A percentile compares a stretch with the other conserved stretches of the same genome.
Conservation (phyloP, 1,284 basidiomycete species). For the Meripilus lineatus region DNA sequence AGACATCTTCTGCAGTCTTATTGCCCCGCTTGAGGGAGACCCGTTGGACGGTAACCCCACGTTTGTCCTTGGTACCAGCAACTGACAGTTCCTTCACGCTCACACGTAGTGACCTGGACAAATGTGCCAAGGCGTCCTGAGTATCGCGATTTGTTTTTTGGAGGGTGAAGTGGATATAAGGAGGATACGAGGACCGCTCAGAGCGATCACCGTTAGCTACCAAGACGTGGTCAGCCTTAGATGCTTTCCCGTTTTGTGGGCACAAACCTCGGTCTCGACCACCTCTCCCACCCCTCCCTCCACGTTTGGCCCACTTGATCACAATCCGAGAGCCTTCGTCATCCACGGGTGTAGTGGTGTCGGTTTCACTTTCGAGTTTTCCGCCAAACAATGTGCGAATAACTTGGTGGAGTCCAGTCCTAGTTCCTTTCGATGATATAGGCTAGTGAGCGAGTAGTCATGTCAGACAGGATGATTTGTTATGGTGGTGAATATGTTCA, state of each 20-base stretch:
- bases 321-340: conserved; percentile 67
- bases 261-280: conserved; percentile 32
- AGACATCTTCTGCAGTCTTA: conserved; percentile 81
- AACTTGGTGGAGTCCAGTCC: conserved; percentile 79
- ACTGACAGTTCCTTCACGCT: conserved; percentile 79
- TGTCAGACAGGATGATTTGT: conserved; percentile 17
- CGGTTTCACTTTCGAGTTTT: conserved; percentile 80
- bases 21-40: conserved; percentile 80
- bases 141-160: conserved; percentile 99
- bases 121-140: conserved; percentile 84
- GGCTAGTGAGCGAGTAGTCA: conserved; percentile 42
- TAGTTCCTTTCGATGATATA: conserved; percentile 75
- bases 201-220: conserved; percentile 35
- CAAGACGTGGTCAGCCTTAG: too few species aligned
- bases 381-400: conserved; percentile 81
- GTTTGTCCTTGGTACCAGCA: conserved; percentile 98
- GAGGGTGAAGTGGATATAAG: conserved; percentile 94
- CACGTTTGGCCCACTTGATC: conserved; percentile 65
- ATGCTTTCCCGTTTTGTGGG: not conserved
- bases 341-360: conserved; percentile 38
- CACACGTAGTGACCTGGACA: conserved; percentile 74
- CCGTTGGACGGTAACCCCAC: conserved; percentile 92
- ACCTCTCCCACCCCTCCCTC: conserved; percentile 41
- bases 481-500: conserved; percentile 11
- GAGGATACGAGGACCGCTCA: conserved; percentile 65